These are phyloP conservation scores for Rhododendron henanense DNA, from an alignment of 148 eudicot genomes.

Conservation along the genomic window DNA sequence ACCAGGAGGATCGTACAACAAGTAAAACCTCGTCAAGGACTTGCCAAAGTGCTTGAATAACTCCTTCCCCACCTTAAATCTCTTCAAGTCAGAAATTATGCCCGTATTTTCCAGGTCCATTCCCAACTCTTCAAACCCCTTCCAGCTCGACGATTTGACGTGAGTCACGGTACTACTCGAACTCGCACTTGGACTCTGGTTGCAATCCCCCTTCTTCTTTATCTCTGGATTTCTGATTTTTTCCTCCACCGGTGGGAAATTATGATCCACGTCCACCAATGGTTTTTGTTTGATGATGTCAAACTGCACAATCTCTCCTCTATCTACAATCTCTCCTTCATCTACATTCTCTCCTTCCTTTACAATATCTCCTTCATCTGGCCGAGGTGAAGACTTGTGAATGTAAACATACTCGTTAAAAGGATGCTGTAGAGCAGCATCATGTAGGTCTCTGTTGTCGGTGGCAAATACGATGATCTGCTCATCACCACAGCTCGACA, in stretches of 20 bases:
- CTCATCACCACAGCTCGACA: neutral
- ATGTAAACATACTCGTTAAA: too few relatives aligned
- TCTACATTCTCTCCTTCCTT: neutral
- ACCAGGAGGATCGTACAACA: too few relatives aligned
- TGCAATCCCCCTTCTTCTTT: neutral
- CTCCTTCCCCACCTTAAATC: too few relatives aligned
- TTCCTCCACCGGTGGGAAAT: too few relatives aligned
- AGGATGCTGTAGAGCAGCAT: neutral
- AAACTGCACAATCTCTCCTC: neutral
- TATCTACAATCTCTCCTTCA: neutral
- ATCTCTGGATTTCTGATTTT: too few relatives aligned
- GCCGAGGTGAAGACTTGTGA: neutral
- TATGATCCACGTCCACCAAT: too few relatives aligned
- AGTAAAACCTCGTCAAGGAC: too few relatives aligned
- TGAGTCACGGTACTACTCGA: neutral
- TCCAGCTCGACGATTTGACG: neutral
- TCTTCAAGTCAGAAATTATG: too few relatives aligned
- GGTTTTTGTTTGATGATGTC: neutral
- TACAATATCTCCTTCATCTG: neutral
- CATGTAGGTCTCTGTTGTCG: neutral
- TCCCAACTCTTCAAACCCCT: neutral
- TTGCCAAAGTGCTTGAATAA: too few relatives aligned
- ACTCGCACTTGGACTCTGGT: neutral
- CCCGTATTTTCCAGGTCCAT: too few relatives aligned
- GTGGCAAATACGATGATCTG: neutral